Conservation (phyloP, 257 asterid species). For the Forsythia suspensa region DNA sequence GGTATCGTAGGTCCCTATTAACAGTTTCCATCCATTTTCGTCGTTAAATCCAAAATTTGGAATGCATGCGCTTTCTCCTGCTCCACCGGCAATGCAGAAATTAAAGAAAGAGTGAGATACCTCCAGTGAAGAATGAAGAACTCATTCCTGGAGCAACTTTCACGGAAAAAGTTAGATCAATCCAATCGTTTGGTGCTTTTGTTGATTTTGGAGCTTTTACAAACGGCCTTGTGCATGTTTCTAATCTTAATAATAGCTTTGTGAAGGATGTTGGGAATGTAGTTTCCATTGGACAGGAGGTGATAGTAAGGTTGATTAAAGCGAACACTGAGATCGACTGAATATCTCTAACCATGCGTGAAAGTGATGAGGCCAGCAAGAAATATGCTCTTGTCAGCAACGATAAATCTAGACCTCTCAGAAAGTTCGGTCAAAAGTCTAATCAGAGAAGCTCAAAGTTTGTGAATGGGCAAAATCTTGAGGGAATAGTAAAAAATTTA, state of each 20-base stretch:
- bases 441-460: constrained; percentile 69
- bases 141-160: constrained; percentile 83
- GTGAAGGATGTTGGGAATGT: constrained; percentile 85
- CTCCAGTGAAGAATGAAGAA: constrained; percentile 80
- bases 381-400: constrained; percentile 26
- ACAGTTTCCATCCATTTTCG: no score
- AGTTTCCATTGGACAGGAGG: constrained; percentile 93
- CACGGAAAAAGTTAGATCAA: constrained; percentile 80
- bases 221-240: constrained; percentile 96
- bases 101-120: constrained; percentile 81
- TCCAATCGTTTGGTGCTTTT: constrained; percentile 98
- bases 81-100: no score
- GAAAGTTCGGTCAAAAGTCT: constrained; percentile 47
- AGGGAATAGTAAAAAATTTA: constrained; percentile 82
- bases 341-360: constrained; percentile 90
- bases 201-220: constrained; percentile 96
- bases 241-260: constrained; percentile 72
- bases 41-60: no score
- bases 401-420: constrained; percentile 65
- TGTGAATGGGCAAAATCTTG: constrained; percentile 74
- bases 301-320: constrained; percentile 77
- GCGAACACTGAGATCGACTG: constrained; percentile 73
- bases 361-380: constrained; percentile 49
- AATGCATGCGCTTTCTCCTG: no score
- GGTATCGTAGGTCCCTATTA: no score